Conservation (phyloP, 2,329 filamentous ascomycete genomes). For the Aspergillus aculeatinus region DNA sequence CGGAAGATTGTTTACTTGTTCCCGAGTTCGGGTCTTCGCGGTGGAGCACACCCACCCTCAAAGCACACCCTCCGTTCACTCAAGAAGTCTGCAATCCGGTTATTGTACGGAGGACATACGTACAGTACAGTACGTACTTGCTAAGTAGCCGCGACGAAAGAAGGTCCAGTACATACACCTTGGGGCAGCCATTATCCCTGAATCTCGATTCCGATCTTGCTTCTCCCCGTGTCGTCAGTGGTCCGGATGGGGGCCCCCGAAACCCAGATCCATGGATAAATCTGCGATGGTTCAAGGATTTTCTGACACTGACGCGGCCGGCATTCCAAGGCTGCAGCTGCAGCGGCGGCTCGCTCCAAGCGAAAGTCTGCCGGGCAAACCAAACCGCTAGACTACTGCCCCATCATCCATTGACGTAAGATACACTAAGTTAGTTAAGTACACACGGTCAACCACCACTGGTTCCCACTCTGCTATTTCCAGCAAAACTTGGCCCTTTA, state of each 20-base stretch:
- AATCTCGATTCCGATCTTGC: background rate
- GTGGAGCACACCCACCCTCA: constrained; percentile 12
- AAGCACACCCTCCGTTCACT: background rate
- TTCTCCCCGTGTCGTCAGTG: background rate
- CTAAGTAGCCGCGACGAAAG: constrained; percentile 4
- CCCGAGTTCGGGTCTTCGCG: constrained; percentile 11
- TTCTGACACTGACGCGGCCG: background rate
- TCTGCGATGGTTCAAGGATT: background rate
- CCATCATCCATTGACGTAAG: constrained; percentile 2
- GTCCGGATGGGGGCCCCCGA: background rate
- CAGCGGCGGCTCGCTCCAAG: background rate
- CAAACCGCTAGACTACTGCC: no score
- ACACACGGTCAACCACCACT: background rate
- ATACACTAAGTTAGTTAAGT: background rate
- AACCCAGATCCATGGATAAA: background rate
- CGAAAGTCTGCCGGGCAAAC: background rate
- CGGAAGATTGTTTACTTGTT: constrained; percentile 22
- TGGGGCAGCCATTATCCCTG: background rate
- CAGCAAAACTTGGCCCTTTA: background rate
- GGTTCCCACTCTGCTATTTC: background rate
- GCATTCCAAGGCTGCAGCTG: background rate
- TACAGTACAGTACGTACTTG: background rate
- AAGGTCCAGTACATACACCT: background rate
- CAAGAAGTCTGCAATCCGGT: constrained; percentile 7
- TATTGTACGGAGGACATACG: background rate